Percentiles rank a stretch among this genome's conserved stretches.
Conservation (phyloP, 495 filamentous ascomycete species). For the Aspergillus baeticus region DNA sequence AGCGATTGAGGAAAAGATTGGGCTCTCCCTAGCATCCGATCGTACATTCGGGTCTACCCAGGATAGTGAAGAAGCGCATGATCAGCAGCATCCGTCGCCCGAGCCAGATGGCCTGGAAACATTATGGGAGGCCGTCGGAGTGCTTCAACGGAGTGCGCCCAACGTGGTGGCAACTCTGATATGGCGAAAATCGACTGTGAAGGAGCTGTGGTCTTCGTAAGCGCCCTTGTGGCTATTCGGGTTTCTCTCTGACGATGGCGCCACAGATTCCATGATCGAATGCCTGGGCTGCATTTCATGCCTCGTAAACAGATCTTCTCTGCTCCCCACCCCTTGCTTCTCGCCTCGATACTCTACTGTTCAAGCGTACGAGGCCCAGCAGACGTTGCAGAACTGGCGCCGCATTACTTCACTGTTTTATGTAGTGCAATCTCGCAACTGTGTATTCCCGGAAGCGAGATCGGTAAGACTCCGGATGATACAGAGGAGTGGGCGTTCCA, state of each 20-base stretch:
- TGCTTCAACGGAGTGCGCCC: neutral
- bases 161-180: neutral
- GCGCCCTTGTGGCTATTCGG: neutral
- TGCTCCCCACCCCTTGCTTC: constrained; percentile 1
- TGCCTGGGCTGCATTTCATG: constrained; percentile 9
- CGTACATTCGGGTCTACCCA: neutral
- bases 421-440: neutral
- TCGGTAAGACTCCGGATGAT: neutral
- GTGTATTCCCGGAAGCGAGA: constrained; percentile 1
- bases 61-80: neutral
- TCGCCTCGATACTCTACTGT: constrained; percentile 3
- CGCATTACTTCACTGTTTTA: neutral
- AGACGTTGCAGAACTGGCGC: neutral
- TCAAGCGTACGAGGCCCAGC: constrained; percentile 1
- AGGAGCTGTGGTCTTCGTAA: constrained; percentile 2
- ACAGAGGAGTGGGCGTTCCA: constrained; percentile 5
- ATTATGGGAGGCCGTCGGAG: neutral
- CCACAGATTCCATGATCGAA: constrained; percentile 5
- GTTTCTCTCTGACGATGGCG: too few relatives aligned
- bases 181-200: constrained; percentile 1
- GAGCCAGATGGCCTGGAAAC: neutral
- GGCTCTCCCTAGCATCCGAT: neutral
- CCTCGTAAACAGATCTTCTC: constrained; percentile 7
- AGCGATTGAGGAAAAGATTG: neutral
- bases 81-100: neutral